Evolutionary conservation across 1,284 basidiomycete genomes (phyloP).

Genomic region (Athelia sp.): DNA sequence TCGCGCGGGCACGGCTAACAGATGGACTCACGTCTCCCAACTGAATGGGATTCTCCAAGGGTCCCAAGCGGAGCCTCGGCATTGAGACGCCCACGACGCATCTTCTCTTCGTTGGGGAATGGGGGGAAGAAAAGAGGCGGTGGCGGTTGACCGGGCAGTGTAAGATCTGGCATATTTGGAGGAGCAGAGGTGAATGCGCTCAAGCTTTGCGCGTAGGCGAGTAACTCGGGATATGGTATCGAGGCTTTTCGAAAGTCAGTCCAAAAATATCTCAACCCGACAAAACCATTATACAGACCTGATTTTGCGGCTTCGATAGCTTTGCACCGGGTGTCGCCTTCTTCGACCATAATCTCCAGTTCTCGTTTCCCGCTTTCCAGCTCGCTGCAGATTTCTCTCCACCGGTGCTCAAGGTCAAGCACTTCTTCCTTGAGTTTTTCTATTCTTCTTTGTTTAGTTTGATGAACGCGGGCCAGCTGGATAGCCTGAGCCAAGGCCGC

Average conservation of each 20-base stretch:
- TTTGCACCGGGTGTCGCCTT: slow-evolving; percentile 65
- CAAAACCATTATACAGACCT: slow-evolving; percentile 39
- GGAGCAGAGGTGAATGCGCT: slow-evolving; percentile 81
- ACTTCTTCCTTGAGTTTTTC: slow-evolving; percentile 67
- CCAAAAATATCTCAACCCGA: no score
- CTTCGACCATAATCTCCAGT: slow-evolving; percentile 60
- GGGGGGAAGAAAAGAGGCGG: slow-evolving; percentile 78
- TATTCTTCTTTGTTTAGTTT: slow-evolving; percentile 68
- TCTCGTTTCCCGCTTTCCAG: slow-evolving; percentile 62
- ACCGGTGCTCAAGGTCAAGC: slow-evolving; percentile 55
- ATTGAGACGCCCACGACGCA: slow-evolving; percentile 74
- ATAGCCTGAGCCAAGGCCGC: slow-evolving; percentile 56
- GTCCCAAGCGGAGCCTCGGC: slow-evolving; percentile 70
- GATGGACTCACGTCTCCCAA: slow-evolving; percentile 57
- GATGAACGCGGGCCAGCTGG: slow-evolving; percentile 63
- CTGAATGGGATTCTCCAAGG: slow-evolving; percentile 73
- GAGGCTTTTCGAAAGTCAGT: slow-evolving; percentile 52
- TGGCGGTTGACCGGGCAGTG: slow-evolving; percentile 61
- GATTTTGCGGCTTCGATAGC: slow-evolving; percentile 62
- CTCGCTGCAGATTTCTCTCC: slow-evolving; percentile 59
- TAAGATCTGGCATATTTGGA: slow-evolving; percentile 73
- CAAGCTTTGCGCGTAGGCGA: slow-evolving; percentile 75
- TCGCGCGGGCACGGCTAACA: slow-evolving; percentile 6
- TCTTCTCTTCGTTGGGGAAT: slow-evolving; percentile 83
- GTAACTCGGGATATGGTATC: slow-evolving; percentile 73